Percentiles rank a stretch among this genome's conserved stretches.
These are phyloP conservation scores for Pythium biforme DNA, from an alignment of 352 stramenopile genomes.

Conservation along the genomic window DNA sequence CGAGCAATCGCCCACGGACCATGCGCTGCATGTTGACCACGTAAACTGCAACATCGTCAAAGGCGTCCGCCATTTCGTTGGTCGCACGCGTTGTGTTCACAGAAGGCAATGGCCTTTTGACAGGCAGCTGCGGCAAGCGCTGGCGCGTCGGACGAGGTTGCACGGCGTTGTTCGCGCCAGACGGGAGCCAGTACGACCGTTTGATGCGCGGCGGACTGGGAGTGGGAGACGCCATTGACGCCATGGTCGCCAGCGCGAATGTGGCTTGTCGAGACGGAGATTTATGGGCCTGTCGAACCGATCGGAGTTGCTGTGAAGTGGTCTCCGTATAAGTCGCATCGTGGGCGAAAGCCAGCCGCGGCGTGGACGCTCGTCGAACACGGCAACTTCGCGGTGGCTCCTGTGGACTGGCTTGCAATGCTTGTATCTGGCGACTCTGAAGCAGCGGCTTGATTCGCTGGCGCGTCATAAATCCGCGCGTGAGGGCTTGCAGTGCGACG, in stretches of 20 bases:
- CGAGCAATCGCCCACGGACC: slow-evolving; percentile 3
- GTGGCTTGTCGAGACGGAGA: background rate
- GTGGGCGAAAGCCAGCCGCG: background rate
- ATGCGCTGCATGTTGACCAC: slow-evolving; percentile 17
- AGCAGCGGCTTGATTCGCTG: background rate
- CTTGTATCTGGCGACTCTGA: background rate
- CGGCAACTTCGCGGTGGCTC: background rate
- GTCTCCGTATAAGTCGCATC: background rate
- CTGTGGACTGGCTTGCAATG: background rate
- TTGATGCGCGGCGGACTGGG: slow-evolving; percentile 33
- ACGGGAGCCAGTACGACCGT: slow-evolving; percentile 71
- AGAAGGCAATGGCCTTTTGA: background rate
- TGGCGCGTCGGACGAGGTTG: background rate
- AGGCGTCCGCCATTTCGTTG: background rate
- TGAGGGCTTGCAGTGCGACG: slow-evolving; percentile 40
- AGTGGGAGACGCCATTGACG: slow-evolving; percentile 22
- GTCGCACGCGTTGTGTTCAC: background rate
- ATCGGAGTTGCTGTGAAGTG: background rate
- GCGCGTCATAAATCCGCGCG: slow-evolving; percentile 13
- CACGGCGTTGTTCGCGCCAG: slow-evolving; percentile 25
- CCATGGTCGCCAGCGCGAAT: slow-evolving; percentile 17
- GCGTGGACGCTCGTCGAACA: background rate
- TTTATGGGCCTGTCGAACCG: background rate
- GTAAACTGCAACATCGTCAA: slow-evolving; percentile 3
- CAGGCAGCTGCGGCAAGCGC: slow-evolving; percentile 7